A percentile compares a stretch with the other conserved stretches of the same genome.
These are phyloP conservation scores for Fusarium sterilihyphosum DNA, from an alignment of 2,329 filamentous ascomycete species.

Conservation along the genomic window DNA sequence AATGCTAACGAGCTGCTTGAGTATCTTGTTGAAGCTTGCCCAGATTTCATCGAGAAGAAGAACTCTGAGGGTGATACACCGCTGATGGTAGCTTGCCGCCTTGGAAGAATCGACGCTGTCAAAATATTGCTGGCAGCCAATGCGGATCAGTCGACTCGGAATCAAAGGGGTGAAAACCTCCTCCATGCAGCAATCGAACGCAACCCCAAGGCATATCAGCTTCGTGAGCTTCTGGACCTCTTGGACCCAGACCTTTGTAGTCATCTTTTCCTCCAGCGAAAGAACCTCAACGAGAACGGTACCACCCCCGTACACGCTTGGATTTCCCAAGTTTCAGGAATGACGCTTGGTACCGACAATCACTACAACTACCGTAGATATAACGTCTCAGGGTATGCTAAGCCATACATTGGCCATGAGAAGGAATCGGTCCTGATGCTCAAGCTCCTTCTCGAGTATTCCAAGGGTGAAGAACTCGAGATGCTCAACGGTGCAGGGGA, in stretches of 20 bases:
- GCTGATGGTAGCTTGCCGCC: slow-evolving; percentile 71
- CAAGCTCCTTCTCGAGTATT: slow-evolving; percentile 62
- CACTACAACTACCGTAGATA: slow-evolving; percentile 16
- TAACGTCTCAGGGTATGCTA: slow-evolving; percentile 5
- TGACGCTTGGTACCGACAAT: slow-evolving; percentile 1
- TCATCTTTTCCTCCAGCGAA: slow-evolving; percentile 68
- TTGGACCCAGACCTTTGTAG: slow-evolving; percentile 66
- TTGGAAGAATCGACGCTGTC: slow-evolving; percentile 63
- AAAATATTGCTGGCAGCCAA: slow-evolving; percentile 73
- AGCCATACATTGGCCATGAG: slow-evolving; percentile 37
- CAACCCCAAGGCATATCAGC: slow-evolving; percentile 46
- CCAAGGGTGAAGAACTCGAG: slow-evolving; percentile 64
- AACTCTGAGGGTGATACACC: slow-evolving; percentile 70
- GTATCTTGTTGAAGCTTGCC: slow-evolving; percentile 71
- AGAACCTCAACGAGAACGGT: slow-evolving; percentile 59
- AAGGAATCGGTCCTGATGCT: slow-evolving; percentile 55
- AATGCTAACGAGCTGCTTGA: slow-evolving; percentile 66
- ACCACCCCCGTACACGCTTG: slow-evolving; percentile 72
- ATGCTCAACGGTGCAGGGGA: slow-evolving; percentile 73
- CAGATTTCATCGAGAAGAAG: slow-evolving; percentile 70
- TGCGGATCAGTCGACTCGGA: slow-evolving; percentile 74
- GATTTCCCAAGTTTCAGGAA: slow-evolving; percentile 52
- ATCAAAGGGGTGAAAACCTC: slow-evolving; percentile 71
- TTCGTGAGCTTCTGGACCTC: slow-evolving; percentile 63
- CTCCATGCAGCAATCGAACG: slow-evolving; percentile 66